phyloP scores from a whole-genome alignment of 768 basidiomycete genomes.

The Rhodotorula toruloides region DNA sequence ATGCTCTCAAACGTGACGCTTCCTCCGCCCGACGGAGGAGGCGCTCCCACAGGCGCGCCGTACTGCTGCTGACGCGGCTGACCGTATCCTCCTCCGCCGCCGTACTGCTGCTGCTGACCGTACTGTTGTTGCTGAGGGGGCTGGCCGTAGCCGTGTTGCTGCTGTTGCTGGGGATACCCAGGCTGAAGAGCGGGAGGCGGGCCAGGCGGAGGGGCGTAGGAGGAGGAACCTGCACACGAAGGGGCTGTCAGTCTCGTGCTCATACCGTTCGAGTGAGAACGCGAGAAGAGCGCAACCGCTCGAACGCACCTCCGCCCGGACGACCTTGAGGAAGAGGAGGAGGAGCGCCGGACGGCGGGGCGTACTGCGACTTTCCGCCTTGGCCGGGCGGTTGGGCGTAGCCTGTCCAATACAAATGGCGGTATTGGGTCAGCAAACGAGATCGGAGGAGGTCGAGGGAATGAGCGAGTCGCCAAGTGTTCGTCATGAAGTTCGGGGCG shows the following conservation, averaged over 20 bases:
- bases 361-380: slow-evolving; percentile 1
- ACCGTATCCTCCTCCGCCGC: not conserved
- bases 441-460: no score
- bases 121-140: slow-evolving; percentile 11
- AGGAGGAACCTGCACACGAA: not conserved
- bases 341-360: not conserved
- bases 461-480: not conserved
- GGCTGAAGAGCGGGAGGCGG: not conserved
- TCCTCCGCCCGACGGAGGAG: not conserved
- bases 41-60: not conserved
- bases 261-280: not conserved
- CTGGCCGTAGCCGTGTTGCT: slow-evolving; percentile 8
- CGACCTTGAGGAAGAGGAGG: not conserved
- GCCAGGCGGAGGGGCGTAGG: slow-evolving; percentile 12
- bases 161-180: not conserved
- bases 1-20: slow-evolving; percentile 1
- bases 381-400: not conserved
- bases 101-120: not conserved
- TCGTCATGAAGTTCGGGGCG: no score
- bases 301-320: not conserved
- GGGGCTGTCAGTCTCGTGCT: not conserved
- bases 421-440: not conserved
- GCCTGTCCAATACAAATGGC: not conserved
- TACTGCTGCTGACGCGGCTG: not conserved
- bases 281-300: not conserved